Evolutionary conservation across 208 protist species (phyloP).

Genomic region (Endotrypanum monterogeii): DNA sequence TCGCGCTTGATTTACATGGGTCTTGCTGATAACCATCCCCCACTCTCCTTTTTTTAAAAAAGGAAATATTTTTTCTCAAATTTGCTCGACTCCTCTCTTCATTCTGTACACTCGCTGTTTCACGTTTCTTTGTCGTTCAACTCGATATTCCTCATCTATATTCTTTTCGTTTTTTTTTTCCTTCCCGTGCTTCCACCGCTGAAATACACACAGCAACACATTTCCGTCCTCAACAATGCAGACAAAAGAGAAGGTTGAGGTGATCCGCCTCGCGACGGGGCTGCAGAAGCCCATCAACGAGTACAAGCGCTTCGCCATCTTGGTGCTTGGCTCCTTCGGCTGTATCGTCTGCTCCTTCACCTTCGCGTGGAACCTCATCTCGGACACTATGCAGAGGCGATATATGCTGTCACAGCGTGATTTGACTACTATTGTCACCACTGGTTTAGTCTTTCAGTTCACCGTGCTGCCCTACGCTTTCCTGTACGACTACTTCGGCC

Average conservation of each 20-base stretch:
- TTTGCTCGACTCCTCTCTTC: too few species aligned
- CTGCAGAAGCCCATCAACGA: slow-evolving; percentile 3
- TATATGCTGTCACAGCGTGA: slow-evolving; percentile 44
- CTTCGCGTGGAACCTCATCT: slow-evolving; percentile 63
- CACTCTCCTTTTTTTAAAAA: too few species aligned
- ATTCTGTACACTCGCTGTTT: too few species aligned
- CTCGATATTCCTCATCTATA: too few species aligned
- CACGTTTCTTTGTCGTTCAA: too few species aligned
- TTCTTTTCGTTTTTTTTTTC: too few species aligned
- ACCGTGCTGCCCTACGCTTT: slow-evolving; percentile 55
- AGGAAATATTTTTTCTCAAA: too few species aligned
- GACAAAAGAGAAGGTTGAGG: not conserved
- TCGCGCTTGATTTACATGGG: too few species aligned
- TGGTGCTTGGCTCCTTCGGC: slow-evolving; percentile 46
- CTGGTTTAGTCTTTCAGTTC: slow-evolving; percentile 41
- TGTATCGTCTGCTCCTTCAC: slow-evolving; percentile 36
- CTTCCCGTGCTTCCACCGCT: too few species aligned
- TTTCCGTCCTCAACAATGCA: too few species aligned
- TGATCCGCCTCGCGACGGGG: slow-evolving; percentile 1
- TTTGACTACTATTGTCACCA: slow-evolving; percentile 57
- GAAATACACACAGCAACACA: too few species aligned
- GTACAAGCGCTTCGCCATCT: slow-evolving; percentile 38
- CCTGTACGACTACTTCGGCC: slow-evolving; percentile 61
- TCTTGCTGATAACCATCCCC: too few species aligned
- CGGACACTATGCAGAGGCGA: slow-evolving; percentile 33